Base-by-base conservation (phyloP, 345 rosid genomes). In the Arabis alpina region DNA sequence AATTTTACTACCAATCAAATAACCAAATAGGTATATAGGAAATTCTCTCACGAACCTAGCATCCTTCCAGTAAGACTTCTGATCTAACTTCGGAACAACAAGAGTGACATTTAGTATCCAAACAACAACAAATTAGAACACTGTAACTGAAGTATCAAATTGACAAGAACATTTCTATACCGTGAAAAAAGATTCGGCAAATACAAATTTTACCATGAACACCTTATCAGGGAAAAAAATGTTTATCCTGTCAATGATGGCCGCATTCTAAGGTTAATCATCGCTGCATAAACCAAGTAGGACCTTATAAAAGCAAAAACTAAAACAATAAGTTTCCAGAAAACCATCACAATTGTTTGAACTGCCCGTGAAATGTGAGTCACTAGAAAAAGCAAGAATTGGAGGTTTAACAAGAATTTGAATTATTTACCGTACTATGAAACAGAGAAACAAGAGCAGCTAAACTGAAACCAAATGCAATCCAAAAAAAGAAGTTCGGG, bases 161-260 rank as follows among this genome's bases (percentile, higher is more conserved):
- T 39, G 50, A 9, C 62, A 13, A 68, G 6, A 68, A 47, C 49
- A 34, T 54, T 66, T 11, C 47, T 68, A 66, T 44, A 7, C 48
- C 10, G 4, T 13, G 52, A 19, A 52, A 56, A 71, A 70, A 3
- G 30, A 34, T 10, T 71, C 2, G 34, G 30, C 49, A 74, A 52
- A 63, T 50, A 44, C 72, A 58, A 73, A 57, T 41, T 48, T 74
- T 73, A 93, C 98, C 97, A 87, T 91, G 81, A 91, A 93, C 70
- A 83, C 96, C 76, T 97, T 88, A 77, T 93, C 97, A 1, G 92
- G 84, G 64, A 96, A 97, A 76, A 93, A 91, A 70, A 93, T 82
- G 64, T 91, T 91, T 41, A 93, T 86, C 79, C 81, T 88, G 76
- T 93, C 97, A 45, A 85, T 32, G 59, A 93, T 84, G 41, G 80